Evolutionary conservation across 2,329 filamentous ascomycete species (phyloP), one percentile per base, ranked within the genome.

Genomic region (Cercospora citrullina): DNA sequence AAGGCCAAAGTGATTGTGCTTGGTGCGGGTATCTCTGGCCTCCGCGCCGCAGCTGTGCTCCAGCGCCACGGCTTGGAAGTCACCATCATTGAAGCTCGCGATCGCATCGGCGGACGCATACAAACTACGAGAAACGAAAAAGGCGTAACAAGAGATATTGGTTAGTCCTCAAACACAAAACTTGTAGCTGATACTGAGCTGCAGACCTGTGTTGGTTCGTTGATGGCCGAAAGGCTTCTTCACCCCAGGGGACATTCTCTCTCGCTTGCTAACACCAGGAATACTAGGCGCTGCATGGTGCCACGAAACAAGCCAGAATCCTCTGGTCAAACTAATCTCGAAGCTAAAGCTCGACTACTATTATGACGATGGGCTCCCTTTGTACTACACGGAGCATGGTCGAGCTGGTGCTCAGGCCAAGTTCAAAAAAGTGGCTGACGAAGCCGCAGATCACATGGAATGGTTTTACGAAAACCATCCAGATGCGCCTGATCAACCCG

Each of bases 221-320:
- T 72, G 72, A 70, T 66, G 65, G 71, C 71, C 66, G 69, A 39
- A 72, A 67, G 67, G 69, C 72, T 71, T 69, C 71, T 68, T 70
- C 72, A 72, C 71, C 71, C 71, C 72, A 71, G 71, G 72, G 71
- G 64, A 69, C 45, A 14, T 60, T 45, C 30, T 64, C 67, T 67
- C 63, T 67, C 55, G 55, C 62, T 64, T 69, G 69, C 71, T 73
- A 60, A 72, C 65, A 63, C 61, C 45, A 30, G 55, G 12, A 60
- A 31, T 14, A 18, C 23, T 61, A 82, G 80, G 80, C 60, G 80
- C 80, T 64, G 80, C 80, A 65, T 82, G 80, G 80, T 80, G 81
- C 77, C 80, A 82, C 73, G 80, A 82, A 76, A 82, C 80, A 31
- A 80, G 78, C 55, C 80, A 82, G 74, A 82, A 82, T 71, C 79